A percentile compares a stretch with the other conserved stretches of the same genome.
Evolutionary conservation across 2,329 filamentous ascomycete genomes (phyloP).

Genomic region (Nannizziopsis arthrosporioides): DNA sequence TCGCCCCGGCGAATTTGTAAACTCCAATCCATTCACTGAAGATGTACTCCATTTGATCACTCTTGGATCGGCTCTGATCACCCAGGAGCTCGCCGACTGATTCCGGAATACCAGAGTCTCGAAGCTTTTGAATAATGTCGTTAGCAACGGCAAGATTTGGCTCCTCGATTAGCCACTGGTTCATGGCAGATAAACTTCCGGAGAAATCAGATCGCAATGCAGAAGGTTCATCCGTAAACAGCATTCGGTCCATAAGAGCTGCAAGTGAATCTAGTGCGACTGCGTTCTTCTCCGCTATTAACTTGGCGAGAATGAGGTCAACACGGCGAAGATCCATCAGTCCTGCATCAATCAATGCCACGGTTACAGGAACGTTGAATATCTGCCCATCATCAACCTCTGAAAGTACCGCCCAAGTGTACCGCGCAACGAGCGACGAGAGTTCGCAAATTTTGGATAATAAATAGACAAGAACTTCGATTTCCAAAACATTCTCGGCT

Average conservation of each 20-base stretch:
- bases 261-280: conserved; percentile 69
- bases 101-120: conserved; percentile 45
- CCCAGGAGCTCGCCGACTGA: conserved; percentile 43
- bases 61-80: conserved; percentile 48
- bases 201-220: conserved; percentile 79
- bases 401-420: conserved; percentile 38
- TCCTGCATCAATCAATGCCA: conserved; percentile 48
- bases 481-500: conserved; percentile 44
- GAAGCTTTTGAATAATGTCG: conserved; percentile 57
- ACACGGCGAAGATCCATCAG: conserved; percentile 53
- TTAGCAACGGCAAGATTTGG: conserved; percentile 53
- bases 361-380: conserved; percentile 50
- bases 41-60: conserved; percentile 83
- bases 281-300: conserved; percentile 58
- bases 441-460: conserved; percentile 51
- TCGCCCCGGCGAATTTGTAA: conserved; percentile 62
- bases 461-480: conserved; percentile 52
- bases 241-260: conserved; percentile 62
- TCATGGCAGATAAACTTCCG: conserved; percentile 67
- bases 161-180: conserved; percentile 68
- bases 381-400: conserved; percentile 49
- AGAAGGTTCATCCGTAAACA: conserved; percentile 65
- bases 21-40: conserved; percentile 92
- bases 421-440: conserved; percentile 46
- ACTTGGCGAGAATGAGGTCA: conserved; percentile 60